Base-by-base conservation (phyloP, 257 asterid species). In the Oldenlandia corymbosa region DNA sequence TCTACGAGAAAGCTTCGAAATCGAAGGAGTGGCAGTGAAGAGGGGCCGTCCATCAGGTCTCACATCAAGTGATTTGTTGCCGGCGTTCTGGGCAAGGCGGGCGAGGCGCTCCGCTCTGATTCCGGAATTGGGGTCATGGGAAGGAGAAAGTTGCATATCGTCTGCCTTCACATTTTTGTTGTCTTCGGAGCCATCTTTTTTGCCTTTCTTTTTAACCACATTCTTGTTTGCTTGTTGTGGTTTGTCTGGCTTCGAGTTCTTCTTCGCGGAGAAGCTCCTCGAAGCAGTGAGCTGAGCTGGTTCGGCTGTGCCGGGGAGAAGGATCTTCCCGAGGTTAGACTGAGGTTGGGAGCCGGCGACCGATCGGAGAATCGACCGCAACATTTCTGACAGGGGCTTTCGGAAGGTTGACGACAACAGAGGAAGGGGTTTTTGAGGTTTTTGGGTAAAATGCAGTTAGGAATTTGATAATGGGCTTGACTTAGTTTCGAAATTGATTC, bases 31-130 rank as follows among this genome's bases (percentile, higher is more conserved):
- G 41, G 80, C 66, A 13, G 90, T 80, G 86, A 93, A 93, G 31
- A 90, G 85, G 6, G 94, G 85, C 56, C 90, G 88, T 58, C 90
- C 96, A 73, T 84, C 68, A 60, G 92, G 88, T 42, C 96, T 95
- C 0, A 87, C 78, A 48, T 93, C 91, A 17, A 90, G 86, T n/a
- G 86, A 67, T 9, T 88, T 84, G 64, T 87, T 83, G 46, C 75
- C 78, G 8, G 80, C 87, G 61, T 87, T 95, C 75, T 84, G 95
- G 7, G 82, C 85, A 53, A 93, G 85, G 78, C 50, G 84, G 17
- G 86, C 92, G 65, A 94, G 96, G 68, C 77, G 79, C 58, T 78
- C 88, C 62, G 81, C 76, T 34, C 84, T 81, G 45, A 85, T 75
- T 49, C 59, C 76, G 65, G 55, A 62, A 48, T 76, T 64, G 28